Conservation (phyloP, 2,329 filamentous ascomycete genomes). For the Ophiosphaerella narmari region DNA sequence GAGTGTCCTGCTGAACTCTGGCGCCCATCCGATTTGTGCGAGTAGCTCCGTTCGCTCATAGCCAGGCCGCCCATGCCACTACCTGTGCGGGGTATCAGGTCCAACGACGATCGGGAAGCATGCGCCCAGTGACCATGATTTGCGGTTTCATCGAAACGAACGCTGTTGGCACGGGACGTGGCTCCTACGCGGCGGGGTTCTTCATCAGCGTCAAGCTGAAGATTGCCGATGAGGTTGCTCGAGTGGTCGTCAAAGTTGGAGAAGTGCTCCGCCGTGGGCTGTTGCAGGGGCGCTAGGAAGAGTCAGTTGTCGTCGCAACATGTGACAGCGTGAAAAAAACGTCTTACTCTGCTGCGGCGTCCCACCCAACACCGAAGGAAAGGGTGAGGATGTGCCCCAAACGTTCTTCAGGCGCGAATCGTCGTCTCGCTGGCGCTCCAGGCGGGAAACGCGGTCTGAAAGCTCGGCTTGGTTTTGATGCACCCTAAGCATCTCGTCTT, state of each 20-base stretch:
- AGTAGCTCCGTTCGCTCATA: conserved; percentile 88
- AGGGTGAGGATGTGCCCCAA: conserved; percentile 84
- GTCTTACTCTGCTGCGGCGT: conserved; percentile 83
- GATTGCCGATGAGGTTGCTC: conserved; percentile 75
- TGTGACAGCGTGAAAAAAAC: not conserved
- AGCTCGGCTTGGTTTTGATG: conserved; percentile 66
- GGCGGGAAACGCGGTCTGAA: conserved; percentile 62
- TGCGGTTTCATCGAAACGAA: conserved; percentile 95
- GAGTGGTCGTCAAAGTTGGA: conserved; percentile 88
- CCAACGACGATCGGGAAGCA: conserved; percentile 78
- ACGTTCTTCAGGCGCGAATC: conserved; percentile 76
- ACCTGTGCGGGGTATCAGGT: conserved; percentile 77
- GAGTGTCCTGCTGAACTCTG: conserved; percentile 92
- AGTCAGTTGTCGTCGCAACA: conserved; percentile 15
- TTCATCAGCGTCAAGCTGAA: conserved; percentile 86
- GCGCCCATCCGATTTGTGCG: conserved; percentile 93
- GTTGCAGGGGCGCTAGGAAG: conserved; percentile 72
- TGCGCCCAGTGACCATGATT: conserved; percentile 90
- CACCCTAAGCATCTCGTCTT: conserved; percentile 65
- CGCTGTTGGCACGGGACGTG: conserved; percentile 91
- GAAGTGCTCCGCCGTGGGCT: conserved; percentile 82
- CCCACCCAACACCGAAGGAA: conserved; percentile 80
- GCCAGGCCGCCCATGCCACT: conserved; percentile 78
- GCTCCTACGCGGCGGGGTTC: conserved; percentile 83
- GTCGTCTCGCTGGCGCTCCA: conserved; percentile 67